Conservation (phyloP, 2,329 filamentous ascomycete genomes). For the Xylaria arbuscula region DNA sequence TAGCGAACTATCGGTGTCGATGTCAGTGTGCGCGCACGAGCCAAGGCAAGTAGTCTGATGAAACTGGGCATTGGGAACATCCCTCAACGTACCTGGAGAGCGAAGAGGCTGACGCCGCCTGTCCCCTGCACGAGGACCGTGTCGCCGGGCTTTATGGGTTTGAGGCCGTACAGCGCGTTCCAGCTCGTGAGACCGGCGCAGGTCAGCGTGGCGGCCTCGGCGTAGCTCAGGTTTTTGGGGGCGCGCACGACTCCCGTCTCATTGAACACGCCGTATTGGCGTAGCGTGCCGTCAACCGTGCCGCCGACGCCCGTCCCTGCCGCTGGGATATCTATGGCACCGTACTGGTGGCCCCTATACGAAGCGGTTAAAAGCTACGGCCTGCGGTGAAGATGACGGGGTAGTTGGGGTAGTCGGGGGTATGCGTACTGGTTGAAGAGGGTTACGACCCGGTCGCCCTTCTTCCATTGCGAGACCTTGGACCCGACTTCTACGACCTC, state of each 20-base stretch:
- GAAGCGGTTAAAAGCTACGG: neutral
- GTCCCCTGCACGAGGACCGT: conserved; percentile 76
- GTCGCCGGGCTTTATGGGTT: conserved; percentile 63
- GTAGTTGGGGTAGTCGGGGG: no score
- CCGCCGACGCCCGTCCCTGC: conserved; percentile 72
- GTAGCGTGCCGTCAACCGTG: conserved; percentile 73
- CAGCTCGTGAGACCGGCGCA: conserved; percentile 73
- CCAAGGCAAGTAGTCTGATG: neutral
- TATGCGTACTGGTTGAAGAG: conserved; percentile 65
- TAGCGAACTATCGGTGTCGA: conserved; percentile 55
- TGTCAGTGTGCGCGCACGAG: conserved; percentile 11
- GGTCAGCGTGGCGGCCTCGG: conserved; percentile 67
- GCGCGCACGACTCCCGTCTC: conserved; percentile 74
- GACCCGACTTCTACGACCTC: conserved; percentile 63
- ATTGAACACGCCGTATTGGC: conserved; percentile 74
- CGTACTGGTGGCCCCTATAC: conserved; percentile 57
- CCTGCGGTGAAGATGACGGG: neutral
- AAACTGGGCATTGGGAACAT: neutral
- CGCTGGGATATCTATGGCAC: conserved; percentile 52
- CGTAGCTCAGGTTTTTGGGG: conserved; percentile 64
- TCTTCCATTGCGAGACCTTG: conserved; percentile 60
- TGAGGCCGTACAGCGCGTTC: conserved; percentile 72
- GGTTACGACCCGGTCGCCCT: conserved; percentile 67
- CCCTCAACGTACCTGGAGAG: conserved; percentile 57
- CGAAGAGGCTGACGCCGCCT: conserved; percentile 75